A percentile compares a stretch with the other conserved stretches of the same genome.
Conservation (phyloP, 805 yeast genomes). For the Monosporozyma unispora region DNA sequence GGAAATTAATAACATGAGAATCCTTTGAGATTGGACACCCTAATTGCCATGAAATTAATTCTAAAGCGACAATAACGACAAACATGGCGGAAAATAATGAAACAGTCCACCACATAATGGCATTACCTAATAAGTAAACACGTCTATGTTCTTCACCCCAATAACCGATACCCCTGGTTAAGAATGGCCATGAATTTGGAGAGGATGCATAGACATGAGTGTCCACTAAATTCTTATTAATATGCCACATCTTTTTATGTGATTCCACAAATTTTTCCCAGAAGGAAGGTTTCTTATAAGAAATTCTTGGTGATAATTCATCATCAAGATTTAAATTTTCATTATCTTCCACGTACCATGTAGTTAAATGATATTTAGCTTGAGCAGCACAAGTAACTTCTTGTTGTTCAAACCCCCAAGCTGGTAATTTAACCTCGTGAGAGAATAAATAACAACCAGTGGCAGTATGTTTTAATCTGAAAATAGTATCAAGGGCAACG, state of each 20-base stretch:
- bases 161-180: slow-evolving; percentile 71
- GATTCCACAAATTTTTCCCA: slow-evolving; percentile 54
- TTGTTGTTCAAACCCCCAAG: slow-evolving; percentile 78
- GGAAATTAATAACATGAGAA: slow-evolving; percentile 53
- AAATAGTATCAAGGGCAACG: slow-evolving; percentile 58
- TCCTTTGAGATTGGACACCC: slow-evolving; percentile 43
- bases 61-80: slow-evolving; percentile 35
- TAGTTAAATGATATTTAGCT: slow-evolving; percentile 50
- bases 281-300: slow-evolving; percentile 47
- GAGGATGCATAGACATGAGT: slow-evolving; percentile 64
- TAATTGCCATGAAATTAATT: slow-evolving; percentile 55
- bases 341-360: slow-evolving; percentile 72
- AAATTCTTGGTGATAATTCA: slow-evolving; percentile 37
- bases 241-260: slow-evolving; percentile 68
- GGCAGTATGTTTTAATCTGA: slow-evolving; percentile 72
- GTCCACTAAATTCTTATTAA: slow-evolving; percentile 59
- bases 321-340: slow-evolving; percentile 38
- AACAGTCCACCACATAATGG: slow-evolving; percentile 70
- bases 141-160: slow-evolving; percentile 52
- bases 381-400: slow-evolving; percentile 75
- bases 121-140: slow-evolving; percentile 69
- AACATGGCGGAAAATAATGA: slow-evolving; percentile 46
- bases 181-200: slow-evolving; percentile 68
- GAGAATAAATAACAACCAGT: slow-evolving; percentile 70
- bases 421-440: slow-evolving; percentile 66